Base-by-base conservation (phyloP, 1,284 basidiomycete genomes). In the Sporisorium scitamineum region DNA sequence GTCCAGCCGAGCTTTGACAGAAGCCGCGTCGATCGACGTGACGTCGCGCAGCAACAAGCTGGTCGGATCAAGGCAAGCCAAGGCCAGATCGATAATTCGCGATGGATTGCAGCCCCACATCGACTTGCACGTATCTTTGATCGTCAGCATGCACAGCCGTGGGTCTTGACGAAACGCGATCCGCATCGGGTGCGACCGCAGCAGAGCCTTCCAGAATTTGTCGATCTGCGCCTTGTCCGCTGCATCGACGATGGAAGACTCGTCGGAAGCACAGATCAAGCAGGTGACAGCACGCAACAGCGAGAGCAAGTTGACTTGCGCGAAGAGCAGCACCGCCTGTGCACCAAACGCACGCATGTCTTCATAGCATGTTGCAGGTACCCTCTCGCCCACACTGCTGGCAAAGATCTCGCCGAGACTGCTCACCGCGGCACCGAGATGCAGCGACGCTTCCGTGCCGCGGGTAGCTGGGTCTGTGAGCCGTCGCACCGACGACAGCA, bases 101-200 rank as follows among this genome's bases (percentile, higher is more conserved):
- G 55, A 47, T 3, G 65, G 61, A 27, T 60, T 66, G 54, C 61
- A 59, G 44, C 77, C 71, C 77, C 74, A 79, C 50, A 70, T 63
- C 2, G 70, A 63, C 44, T 62, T 66, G 61, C 59, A 60, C 31
- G 66, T 64, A 20, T 77, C 75, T 22, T 70, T 62, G 29, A 70
- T 50, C 8, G 61, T 60, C 34, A 72, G 34, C 41, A 67, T 48
- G 50, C 54, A 61, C 5, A 42, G 32, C 2, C 73, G 61, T 5
- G 69, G 61, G 31, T 71, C 64, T 53, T 56, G 69, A 18, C 65
- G 64, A 32, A 76, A 76, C 3, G 65, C 68, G 14, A 71, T 44
- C 56, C 69, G 73, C 73, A 70, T 65, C 24, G 58, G 56, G 31
- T 76, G 54, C 1, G 65, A 69, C 24, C 24, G 47, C n/a, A 78